Conservation (phyloP, 495 filamentous ascomycete species). For the Cladorrhinum samala region DNA sequence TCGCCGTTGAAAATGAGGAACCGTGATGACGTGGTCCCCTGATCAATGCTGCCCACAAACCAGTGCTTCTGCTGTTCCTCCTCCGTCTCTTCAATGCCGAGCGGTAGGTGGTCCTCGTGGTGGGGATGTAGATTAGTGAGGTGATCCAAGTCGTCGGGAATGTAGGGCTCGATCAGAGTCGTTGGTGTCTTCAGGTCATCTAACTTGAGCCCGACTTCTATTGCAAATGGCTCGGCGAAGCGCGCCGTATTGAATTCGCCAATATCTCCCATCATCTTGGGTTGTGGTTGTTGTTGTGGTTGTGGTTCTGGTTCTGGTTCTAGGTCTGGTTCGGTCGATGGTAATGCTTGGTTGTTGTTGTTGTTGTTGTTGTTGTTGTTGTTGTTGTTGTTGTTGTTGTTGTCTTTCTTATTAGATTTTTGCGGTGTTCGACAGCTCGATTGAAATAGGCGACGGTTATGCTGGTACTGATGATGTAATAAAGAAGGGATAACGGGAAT, state of each 20-base stretch:
- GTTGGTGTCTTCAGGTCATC: slow-evolving; percentile 13
- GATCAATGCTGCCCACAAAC: slow-evolving; percentile 67
- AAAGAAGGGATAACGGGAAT: background rate
- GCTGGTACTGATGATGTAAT: background rate
- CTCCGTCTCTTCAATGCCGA: slow-evolving; percentile 23
- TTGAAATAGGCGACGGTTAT: slow-evolving; percentile 9
- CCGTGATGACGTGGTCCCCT: slow-evolving; percentile 87
- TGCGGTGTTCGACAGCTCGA: background rate
- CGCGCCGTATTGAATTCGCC: background rate
- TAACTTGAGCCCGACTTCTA: slow-evolving; percentile 5
- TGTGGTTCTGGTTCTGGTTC: background rate
- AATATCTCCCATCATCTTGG: slow-evolving; percentile 10
- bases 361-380: background rate
- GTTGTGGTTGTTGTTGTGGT: background rate
- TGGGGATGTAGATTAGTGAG: slow-evolving; percentile 2
- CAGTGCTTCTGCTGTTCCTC: slow-evolving; percentile 26
- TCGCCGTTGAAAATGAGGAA: slow-evolving; percentile 86
- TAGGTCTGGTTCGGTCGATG: too few relatives aligned
- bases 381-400: slow-evolving; percentile 2
- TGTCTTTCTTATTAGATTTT: too few relatives aligned
- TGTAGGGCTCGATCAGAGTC: background rate
- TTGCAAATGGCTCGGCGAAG: slow-evolving; percentile 1
- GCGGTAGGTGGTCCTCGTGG: slow-evolving; percentile 24
- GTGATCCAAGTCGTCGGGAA: slow-evolving; percentile 5
- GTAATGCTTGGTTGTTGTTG: background rate